phyloP scores from a whole-genome alignment of 169 alveolate species.

The Plasmodium billcollinsi region DNA sequence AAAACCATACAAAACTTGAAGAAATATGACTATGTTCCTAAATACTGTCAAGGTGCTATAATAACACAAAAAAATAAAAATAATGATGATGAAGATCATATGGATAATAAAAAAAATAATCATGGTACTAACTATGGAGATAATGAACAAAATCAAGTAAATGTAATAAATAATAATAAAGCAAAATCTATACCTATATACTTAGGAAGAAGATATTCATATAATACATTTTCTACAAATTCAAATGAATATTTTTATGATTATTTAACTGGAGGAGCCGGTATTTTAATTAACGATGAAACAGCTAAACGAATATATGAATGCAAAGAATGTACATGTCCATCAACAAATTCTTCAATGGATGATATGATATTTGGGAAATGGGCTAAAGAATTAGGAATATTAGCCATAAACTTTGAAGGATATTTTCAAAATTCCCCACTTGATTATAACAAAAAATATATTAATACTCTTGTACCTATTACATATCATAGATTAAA shows the following conservation, averaged over 20 bases:
- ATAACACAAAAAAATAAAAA: not conserved
- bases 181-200: conserved; percentile 25
- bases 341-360: not conserved
- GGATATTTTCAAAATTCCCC: conserved; percentile 69
- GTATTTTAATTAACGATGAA: conserved; percentile 61
- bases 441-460: conserved; percentile 12
- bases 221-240: conserved; percentile 8
- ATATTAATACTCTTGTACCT: conserved; percentile 37
- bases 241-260: not conserved
- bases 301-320: conserved; percentile 28
- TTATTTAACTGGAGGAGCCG: conserved; percentile 60
- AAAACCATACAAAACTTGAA: conserved; percentile 19
- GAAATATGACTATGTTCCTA: conserved; percentile 37
- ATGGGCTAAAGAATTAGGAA: conserved; percentile 42
- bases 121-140: not conserved
- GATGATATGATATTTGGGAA: conserved; percentile 40
- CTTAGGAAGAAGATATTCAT: conserved; percentile 33
- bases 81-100: no score
- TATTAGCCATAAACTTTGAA: conserved; percentile 67
- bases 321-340: conserved; percentile 30
- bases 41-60: conserved; percentile 16
- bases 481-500: conserved; percentile 48
- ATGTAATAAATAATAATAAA: not conserved
- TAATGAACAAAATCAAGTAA: not conserved
- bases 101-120: no score